A percentile compares a stretch with the other conserved stretches of the same genome.
phyloP scores from a whole-genome alignment of 2,329 filamentous ascomycete species.

The Septoria linicola region DNA sequence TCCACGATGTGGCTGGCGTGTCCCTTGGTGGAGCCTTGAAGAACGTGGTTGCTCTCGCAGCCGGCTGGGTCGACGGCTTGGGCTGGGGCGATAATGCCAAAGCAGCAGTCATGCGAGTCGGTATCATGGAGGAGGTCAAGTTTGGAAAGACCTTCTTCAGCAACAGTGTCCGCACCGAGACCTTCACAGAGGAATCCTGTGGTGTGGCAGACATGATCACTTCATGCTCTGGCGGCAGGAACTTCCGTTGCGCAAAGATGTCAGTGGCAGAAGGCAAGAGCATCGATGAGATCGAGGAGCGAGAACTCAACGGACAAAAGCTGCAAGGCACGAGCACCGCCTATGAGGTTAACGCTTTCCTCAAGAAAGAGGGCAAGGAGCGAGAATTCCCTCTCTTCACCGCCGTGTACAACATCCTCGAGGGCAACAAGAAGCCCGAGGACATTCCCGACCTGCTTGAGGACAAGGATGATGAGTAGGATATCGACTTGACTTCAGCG shows the following conservation, averaged over 20 bases:
- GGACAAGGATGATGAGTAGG: constrained; percentile 23
- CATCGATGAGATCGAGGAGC: constrained; percentile 83
- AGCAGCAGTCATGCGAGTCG: constrained; percentile 96
- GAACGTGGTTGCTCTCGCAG: constrained; percentile 92
- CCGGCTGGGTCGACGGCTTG: constrained; percentile 90
- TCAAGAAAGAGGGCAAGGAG: constrained; percentile 75
- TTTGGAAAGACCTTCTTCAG: constrained; percentile 94
- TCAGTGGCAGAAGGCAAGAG: constrained; percentile 74
- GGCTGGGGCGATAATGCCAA: constrained; percentile 99
- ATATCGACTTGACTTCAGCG: not conserved
- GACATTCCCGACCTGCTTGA: constrained; percentile 70
- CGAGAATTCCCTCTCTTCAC: constrained; percentile 89
- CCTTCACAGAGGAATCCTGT: constrained; percentile 95
- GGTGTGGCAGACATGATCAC: constrained; percentile 96
- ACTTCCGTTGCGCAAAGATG: constrained; percentile 91
- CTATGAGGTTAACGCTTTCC: constrained; percentile 83
- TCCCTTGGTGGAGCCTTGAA: constrained; percentile 93
- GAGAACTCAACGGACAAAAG: constrained; percentile 94
- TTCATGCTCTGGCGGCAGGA: constrained; percentile 85
- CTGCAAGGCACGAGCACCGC: constrained; percentile 92
- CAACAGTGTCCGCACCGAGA: constrained; percentile 73
- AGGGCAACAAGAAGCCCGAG: constrained; percentile 72
- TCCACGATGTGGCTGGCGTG: constrained; percentile 92
- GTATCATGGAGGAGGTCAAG: constrained; percentile 91
- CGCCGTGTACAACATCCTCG: constrained; percentile 76